Conservation (phyloP, 2,329 filamentous ascomycete genomes). For the Curvularia hawaiiensis region DNA sequence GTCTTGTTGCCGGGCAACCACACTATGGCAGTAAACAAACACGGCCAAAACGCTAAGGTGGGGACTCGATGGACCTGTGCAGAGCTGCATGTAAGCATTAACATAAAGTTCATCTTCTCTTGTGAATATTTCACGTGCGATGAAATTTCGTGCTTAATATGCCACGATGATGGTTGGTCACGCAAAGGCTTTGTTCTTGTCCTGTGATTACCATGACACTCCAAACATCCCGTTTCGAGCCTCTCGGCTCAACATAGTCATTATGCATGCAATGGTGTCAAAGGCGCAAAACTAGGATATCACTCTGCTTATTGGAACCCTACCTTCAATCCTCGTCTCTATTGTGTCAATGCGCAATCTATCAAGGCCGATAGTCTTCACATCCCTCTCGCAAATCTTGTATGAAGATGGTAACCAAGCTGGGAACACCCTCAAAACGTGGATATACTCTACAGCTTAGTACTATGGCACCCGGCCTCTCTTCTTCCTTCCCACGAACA, state of each 20-base stretch:
- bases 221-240: not conserved
- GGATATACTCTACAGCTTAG: not conserved
- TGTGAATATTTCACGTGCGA: not conserved
- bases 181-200: not conserved
- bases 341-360: too few species aligned
- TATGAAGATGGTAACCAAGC: not conserved
- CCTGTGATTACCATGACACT: not conserved
- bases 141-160: not conserved
- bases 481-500: not conserved
- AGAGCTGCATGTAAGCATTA: not conserved
- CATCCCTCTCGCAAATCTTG: not conserved
- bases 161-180: not conserved
- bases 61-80: not conserved
- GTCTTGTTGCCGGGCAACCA: constrained; percentile 34
- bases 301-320: too few species aligned
- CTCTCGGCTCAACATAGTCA: not conserved
- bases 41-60: not conserved
- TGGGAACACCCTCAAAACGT: not conserved
- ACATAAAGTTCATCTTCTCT: too few species aligned
- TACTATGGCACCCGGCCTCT: not conserved
- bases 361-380: too few species aligned
- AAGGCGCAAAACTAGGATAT: too few species aligned
- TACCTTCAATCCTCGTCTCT: too few species aligned
- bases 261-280: not conserved
- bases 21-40: constrained; percentile 20